Percentiles rank a stretch among this genome's conserved stretches.
Conservation (phyloP, 371 early-diverging fungal species). For the Circinella minor region DNA sequence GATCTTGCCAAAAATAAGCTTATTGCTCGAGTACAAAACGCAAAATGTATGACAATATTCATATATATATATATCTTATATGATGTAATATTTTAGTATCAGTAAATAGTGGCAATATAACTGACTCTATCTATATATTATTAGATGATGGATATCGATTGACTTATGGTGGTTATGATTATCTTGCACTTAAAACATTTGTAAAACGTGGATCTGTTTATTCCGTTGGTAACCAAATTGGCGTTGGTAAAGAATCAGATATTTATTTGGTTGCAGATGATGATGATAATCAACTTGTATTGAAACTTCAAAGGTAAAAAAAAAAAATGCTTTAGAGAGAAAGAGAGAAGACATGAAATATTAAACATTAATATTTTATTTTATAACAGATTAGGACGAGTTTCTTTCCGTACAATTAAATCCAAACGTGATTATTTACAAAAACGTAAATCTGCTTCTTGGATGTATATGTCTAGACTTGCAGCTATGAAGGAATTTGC, state of each 20-base stretch:
- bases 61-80: not conserved
- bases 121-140: not conserved
- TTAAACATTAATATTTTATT: not conserved
- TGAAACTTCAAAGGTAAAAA: conserved; percentile 87
- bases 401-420: conserved; percentile 98
- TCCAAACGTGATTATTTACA: conserved; percentile 96
- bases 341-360: not conserved
- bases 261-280: conserved; percentile 96
- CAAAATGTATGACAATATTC: conserved; percentile 67
- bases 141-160: conserved; percentile 96
- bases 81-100: not conserved
- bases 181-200: conserved; percentile 96
- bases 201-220: conserved; percentile 86
- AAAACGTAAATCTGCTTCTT: conserved; percentile 90
- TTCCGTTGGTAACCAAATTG: conserved; percentile 99
- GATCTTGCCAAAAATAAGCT: conserved; percentile 89
- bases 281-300: conserved; percentile 82
- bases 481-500: conserved; percentile 97
- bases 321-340: not conserved
- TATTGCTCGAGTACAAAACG: conserved; percentile 85
- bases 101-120: no score
- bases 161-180: conserved; percentile 99
- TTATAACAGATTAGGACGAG: conserved; percentile 84
- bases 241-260: conserved; percentile 99
- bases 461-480: conserved; percentile 98